A percentile compares a stretch with the other conserved stretches of the same genome.
Evolutionary conservation across 2,329 filamentous ascomycete genomes (phyloP).

Genomic region (Penicillium italicum): DNA sequence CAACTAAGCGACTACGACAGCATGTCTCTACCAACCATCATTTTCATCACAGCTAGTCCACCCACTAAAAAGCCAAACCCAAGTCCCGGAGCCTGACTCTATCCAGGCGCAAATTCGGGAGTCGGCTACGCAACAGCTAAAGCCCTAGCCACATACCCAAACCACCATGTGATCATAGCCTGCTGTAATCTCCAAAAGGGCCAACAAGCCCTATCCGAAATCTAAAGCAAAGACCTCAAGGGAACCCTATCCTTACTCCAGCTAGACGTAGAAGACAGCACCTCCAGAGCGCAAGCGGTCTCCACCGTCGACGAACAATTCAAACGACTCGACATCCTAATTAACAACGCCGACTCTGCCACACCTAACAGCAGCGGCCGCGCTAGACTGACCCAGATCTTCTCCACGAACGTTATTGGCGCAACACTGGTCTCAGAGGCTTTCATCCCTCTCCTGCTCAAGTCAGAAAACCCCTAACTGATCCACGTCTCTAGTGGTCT

Average conservation of each 20-base stretch:
- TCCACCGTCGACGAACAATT: slow-evolving; percentile 9
- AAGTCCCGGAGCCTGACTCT: neutral
- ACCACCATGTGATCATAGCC: slow-evolving; percentile 18
- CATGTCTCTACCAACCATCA: slow-evolving; percentile 3
- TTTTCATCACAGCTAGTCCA: slow-evolving; percentile 11
- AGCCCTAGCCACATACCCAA: slow-evolving; percentile 10
- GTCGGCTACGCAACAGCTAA: slow-evolving; percentile 19
- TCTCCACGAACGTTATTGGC: slow-evolving; percentile 38
- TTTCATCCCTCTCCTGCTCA: slow-evolving; percentile 33
- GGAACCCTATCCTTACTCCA: slow-evolving; percentile 34
- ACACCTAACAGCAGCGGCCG: slow-evolving; percentile 2
- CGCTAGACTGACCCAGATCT: slow-evolving; percentile 10
- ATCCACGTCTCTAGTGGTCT: slow-evolving; percentile 37
- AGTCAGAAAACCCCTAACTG: slow-evolving; percentile 27
- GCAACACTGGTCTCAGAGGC: slow-evolving; percentile 31
- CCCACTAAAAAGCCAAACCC: too few relatives aligned
- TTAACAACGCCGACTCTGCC: slow-evolving; percentile 14
- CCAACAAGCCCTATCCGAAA: slow-evolving; percentile 8
- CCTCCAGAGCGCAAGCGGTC: slow-evolving; percentile 27
- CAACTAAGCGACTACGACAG: neutral
- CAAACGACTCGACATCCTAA: slow-evolving; percentile 16
- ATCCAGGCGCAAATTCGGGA: slow-evolving; percentile 21
- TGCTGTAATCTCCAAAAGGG: slow-evolving; percentile 11
- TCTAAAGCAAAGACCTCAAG: slow-evolving; percentile 13
- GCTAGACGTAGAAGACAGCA: slow-evolving; percentile 34